These are phyloP conservation scores for Miamiensis avidus DNA, from an alignment of 169 alveolate species.

Conservation along the genomic window DNA sequence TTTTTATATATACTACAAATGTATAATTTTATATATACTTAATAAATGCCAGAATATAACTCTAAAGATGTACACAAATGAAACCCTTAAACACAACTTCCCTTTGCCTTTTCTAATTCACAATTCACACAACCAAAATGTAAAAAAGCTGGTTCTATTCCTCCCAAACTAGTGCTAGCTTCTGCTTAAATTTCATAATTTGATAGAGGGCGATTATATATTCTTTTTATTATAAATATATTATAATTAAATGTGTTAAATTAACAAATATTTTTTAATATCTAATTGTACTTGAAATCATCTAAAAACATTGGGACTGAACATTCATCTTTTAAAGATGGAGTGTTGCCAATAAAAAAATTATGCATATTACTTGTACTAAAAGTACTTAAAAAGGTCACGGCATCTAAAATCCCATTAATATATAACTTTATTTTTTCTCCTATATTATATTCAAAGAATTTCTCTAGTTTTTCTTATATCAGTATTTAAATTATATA, in stretches of 20 bases:
- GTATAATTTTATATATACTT: not conserved
- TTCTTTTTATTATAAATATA: not conserved
- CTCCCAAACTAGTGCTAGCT: conserved; percentile 40
- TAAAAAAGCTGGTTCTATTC: conserved; percentile 47
- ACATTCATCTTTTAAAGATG: conserved; percentile 51
- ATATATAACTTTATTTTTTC: conserved; percentile 30
- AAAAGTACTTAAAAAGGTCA: not conserved
- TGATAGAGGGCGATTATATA: conserved; percentile 15
- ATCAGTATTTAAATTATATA: not conserved
- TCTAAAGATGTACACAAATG: conserved; percentile 65
- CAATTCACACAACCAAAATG: conserved; percentile 63
- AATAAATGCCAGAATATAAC: conserved; percentile 52
- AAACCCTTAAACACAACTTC: conserved; percentile 51
- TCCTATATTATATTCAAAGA: not conserved
- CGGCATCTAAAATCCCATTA: conserved; percentile 51
- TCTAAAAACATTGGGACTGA: conserved; percentile 27
- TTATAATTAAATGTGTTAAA: too few relatives aligned
- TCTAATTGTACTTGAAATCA: conserved; percentile 17
- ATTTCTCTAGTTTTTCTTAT: too few relatives aligned
- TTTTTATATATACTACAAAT: not conserved
- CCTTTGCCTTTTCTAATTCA: conserved; percentile 34
- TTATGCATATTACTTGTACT: conserved; percentile 4
- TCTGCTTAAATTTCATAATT: conserved; percentile 44
- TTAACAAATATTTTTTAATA: too few relatives aligned
- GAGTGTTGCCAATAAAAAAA: conserved; percentile 50